These are phyloP conservation scores for Vishniacozyma victoriae DNA, from an alignment of 768 basidiomycete species.

Conservation along the genomic window DNA sequence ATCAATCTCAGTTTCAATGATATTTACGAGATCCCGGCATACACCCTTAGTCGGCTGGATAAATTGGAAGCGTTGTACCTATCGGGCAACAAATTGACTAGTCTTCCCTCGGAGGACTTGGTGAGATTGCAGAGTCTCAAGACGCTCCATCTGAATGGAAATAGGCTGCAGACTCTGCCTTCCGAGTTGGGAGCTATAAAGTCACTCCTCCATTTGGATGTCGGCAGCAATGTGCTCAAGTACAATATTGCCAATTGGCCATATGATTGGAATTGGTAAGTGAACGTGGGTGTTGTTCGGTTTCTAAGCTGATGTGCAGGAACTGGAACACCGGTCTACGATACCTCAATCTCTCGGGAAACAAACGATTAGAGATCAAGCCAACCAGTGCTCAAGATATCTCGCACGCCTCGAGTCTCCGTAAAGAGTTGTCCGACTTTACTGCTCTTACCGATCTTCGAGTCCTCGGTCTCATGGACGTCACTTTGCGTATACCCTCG, in stretches of 20 bases:
- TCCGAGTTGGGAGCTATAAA: slow-evolving; percentile 79
- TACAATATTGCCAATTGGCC: slow-evolving; percentile 98
- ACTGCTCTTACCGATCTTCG: slow-evolving; percentile 75
- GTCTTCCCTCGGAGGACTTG: slow-evolving; percentile 82
- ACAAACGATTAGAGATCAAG: slow-evolving; percentile 93
- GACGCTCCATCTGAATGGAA: slow-evolving; percentile 84
- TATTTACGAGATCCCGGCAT: slow-evolving; percentile 75
- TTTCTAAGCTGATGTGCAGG: slow-evolving; percentile 52
- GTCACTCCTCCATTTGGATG: slow-evolving; percentile 75
- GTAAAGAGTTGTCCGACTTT: slow-evolving; percentile 68
- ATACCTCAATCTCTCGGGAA: slow-evolving; percentile 94
- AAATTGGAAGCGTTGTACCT: slow-evolving; percentile 78
- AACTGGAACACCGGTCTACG: slow-evolving; percentile 90
- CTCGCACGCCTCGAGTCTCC: slow-evolving; percentile 43
- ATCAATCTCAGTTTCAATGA: slow-evolving; percentile 94
- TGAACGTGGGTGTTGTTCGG: slow-evolving; percentile 4
- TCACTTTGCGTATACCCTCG: slow-evolving; percentile 59
- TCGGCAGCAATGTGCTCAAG: slow-evolving; percentile 85
- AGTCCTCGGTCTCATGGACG: slow-evolving; percentile 95
- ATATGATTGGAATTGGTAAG: slow-evolving; percentile 98
- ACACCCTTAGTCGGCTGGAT: slow-evolving; percentile 66
- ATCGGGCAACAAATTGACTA: slow-evolving; percentile 89
- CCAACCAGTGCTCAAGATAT: slow-evolving; percentile 54
- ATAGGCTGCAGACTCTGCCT: slow-evolving; percentile 84
- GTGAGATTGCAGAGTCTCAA: slow-evolving; percentile 62